These are phyloP conservation scores for Boletus vermiculosoides DNA, from an alignment of 768 basidiomycete genomes.

Conservation along the genomic window DNA sequence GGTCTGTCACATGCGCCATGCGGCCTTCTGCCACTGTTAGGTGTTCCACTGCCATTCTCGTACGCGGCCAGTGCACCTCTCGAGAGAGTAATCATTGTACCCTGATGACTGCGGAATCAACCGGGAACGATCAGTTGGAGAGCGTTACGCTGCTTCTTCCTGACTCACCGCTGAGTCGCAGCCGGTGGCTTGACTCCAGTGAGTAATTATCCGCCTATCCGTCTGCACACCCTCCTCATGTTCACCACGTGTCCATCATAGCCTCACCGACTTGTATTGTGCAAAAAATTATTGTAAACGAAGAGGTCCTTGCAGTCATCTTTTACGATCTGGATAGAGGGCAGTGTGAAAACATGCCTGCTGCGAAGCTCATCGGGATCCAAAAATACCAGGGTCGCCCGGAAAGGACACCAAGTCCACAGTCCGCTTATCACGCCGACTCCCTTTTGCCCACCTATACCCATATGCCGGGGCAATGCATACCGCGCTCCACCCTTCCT, in stretches of 20 bases:
- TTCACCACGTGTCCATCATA: slow-evolving; percentile 36
- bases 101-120: slow-evolving; percentile 43
- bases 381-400: slow-evolving; percentile 38
- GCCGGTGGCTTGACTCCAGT: slow-evolving; percentile 72
- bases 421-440: slow-evolving; percentile 30
- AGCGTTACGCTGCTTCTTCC: slow-evolving; percentile 58
- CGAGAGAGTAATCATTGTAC: slow-evolving; percentile 49
- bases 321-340: slow-evolving; percentile 68
- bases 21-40: slow-evolving; percentile 56
- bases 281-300: slow-evolving; percentile 70
- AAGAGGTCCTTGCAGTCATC: slow-evolving; percentile 58
- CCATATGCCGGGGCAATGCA: slow-evolving; percentile 35
- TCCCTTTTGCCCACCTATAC: slow-evolving; percentile 32
- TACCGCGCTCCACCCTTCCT: slow-evolving; percentile 33
- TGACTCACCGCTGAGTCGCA: slow-evolving; percentile 62
- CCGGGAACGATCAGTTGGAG: slow-evolving; percentile 45
- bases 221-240: slow-evolving; percentile 20
- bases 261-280: slow-evolving; percentile 56
- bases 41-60: slow-evolving; percentile 62
- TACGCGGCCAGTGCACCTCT: slow-evolving; percentile 48
- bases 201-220: slow-evolving; percentile 32
- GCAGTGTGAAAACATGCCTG: slow-evolving; percentile 49
- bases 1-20: slow-evolving; percentile 51
- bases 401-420: slow-evolving; percentile 30
- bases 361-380: slow-evolving; percentile 58